A percentile compares a stretch with the other conserved stretches of the same genome.
phyloP scores from a whole-genome alignment of 176 grass and related monocot species.

The Microstegium vimineum region DNA sequence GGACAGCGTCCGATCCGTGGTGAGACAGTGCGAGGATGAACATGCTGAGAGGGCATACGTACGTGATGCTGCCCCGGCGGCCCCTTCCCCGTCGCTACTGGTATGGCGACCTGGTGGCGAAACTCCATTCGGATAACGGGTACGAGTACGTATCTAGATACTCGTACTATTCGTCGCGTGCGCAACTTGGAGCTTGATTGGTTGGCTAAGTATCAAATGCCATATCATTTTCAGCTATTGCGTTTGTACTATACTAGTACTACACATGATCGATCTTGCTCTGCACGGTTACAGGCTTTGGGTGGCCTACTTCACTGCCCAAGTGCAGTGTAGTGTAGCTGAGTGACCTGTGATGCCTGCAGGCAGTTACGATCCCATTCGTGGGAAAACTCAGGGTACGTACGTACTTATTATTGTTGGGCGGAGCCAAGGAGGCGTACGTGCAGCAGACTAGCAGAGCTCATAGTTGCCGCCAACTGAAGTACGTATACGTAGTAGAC shows the following conservation, averaged over 20 bases:
- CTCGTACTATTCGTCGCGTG: not conserved
- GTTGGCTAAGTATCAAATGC: not conserved
- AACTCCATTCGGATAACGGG: not conserved
- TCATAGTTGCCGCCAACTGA: not conserved
- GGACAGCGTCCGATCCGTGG: not conserved
- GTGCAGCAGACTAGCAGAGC: too few species aligned
- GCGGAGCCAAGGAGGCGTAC: too few species aligned
- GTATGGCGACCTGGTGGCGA: too few species aligned
- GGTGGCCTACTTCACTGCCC: too few species aligned
- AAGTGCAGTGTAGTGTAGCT: too few species aligned
- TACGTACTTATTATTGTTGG: too few species aligned
- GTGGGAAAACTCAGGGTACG: too few species aligned
- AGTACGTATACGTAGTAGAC: not conserved
- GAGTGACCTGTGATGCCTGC: too few species aligned
- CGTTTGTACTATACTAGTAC: too few species aligned
- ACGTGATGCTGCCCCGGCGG: not conserved
- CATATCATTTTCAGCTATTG: not conserved
- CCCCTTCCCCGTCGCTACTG: not conserved
- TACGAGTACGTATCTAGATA: not conserved
- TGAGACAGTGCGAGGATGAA: not conserved
- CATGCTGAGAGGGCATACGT: not conserved
- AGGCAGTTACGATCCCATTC: too few species aligned
- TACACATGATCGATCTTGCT: too few species aligned
- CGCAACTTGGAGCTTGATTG: not conserved
- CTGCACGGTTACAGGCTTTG: too few species aligned